Evolutionary conservation across 1,139 yeast genomes (phyloP).

Genomic region (Saccharomyces hybrid): DNA sequence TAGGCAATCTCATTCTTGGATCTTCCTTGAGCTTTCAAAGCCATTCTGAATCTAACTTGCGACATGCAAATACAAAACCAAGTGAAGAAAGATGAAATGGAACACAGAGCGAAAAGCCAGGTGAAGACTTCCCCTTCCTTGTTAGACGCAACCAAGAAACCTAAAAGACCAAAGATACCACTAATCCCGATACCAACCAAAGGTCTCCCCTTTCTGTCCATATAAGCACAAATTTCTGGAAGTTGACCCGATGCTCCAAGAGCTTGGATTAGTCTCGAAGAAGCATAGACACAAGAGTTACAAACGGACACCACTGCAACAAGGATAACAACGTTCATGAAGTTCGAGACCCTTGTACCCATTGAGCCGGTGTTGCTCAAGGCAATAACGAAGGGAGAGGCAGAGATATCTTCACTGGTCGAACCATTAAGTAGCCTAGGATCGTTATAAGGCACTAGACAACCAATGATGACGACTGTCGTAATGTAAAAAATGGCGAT

Average conservation of each 20-base stretch:
- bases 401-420: constrained; percentile 38
- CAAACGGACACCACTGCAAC: constrained; percentile 45
- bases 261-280: constrained; percentile 51
- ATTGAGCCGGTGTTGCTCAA: constrained; percentile 41
- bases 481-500: constrained; percentile 46
- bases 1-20: constrained; percentile 42
- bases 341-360: constrained; percentile 46
- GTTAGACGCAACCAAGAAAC: constrained; percentile 48
- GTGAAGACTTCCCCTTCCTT: constrained; percentile 46
- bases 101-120: constrained; percentile 56
- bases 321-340: constrained; percentile 44
- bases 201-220: constrained; percentile 56
- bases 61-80: constrained; percentile 53
- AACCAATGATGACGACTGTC: constrained; percentile 43
- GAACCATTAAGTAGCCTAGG: constrained; percentile 44
- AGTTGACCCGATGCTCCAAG: constrained; percentile 53
- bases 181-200: constrained; percentile 43
- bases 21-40: constrained; percentile 48
- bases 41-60: constrained; percentile 52
- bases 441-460: constrained; percentile 54
- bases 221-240: constrained; percentile 47
- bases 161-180: constrained; percentile 44
- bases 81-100: constrained; percentile 52
- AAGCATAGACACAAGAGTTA: constrained; percentile 50
- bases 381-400: constrained; percentile 75